Evolutionary conservation across 768 basidiomycete genomes (phyloP), one percentile per base, ranked within the genome.

Genomic region (Boletus huronensis): DNA sequence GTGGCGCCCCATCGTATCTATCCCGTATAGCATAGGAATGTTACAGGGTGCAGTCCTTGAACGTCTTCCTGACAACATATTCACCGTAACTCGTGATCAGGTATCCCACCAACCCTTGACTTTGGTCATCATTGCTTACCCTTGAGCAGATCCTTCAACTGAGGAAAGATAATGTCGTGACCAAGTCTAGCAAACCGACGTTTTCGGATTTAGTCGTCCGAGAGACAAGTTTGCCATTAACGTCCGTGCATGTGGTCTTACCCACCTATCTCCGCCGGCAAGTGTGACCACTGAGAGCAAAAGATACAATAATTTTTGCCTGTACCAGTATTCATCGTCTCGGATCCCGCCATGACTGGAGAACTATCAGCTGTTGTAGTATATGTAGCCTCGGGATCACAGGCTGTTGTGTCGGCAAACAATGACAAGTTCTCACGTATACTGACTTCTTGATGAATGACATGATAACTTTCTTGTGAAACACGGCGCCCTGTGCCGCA

Each of bases 71-170:
- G 65, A 72, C 17, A 86, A 80, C 54, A 58, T 87, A 19, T 84
- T 90, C 57, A 89, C 88, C 0, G 61, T 90, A 17, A 88, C 89
- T 14, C 76, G 81, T 32, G 80, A 80, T 56, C 88, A 90, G 76
- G 88, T 87, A 50, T 25, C 14, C 25, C 45, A 2, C 29, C 26
- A 16, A 9, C 26, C 6, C 21, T 21, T 44, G 29, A 45, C 13
- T 47, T 40, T 44, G 36, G 17, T 16, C 23, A 17, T 21, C 3
- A 43, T 13, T 32, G 7, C 48, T 60, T 21, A 40, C 46, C 34
- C 49, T 17, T 49, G 43, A 47, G n/a, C 48, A 88, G 86, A 74
- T 88, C 38, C 75, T 79, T 54, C 88, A 88, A 65, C 72, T 89
- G 23, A 78, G 79, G 54, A 65, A 63, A 16, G 84, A 89, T 62